A percentile compares a stretch with the other conserved stretches of the same genome.
Conservation (phyloP, 495 filamentous ascomycete species). For the Aspergillus diversus region DNA sequence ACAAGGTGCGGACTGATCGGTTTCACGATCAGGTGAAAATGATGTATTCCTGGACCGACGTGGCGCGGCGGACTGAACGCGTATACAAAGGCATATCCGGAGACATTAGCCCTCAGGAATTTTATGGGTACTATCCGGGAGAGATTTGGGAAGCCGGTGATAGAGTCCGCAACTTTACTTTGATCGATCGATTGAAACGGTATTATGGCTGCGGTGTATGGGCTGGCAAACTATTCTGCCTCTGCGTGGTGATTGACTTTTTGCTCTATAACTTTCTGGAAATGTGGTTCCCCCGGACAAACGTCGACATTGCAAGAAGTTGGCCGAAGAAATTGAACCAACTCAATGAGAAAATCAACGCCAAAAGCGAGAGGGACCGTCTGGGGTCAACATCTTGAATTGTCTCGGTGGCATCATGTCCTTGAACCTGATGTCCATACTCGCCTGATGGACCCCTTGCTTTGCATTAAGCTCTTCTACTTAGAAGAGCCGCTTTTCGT, state of each 20-base stretch:
- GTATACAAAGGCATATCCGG: constrained; percentile 93
- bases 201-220: constrained; percentile 99
- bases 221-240: constrained; percentile 95
- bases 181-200: constrained; percentile 91
- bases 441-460: neutral
- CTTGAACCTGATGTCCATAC: neutral
- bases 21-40: constrained; percentile 96
- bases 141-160: constrained; percentile 70
- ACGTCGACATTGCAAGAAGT: constrained; percentile 84
- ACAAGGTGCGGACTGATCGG: constrained; percentile 83
- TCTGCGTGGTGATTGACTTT: constrained; percentile 94
- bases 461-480: neutral
- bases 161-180: constrained; percentile 78
- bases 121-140: constrained; percentile 75
- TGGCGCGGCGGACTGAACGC: constrained; percentile 87
- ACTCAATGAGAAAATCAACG: constrained; percentile 14
- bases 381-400: constrained; percentile 20
- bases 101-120: constrained; percentile 79
- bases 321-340: constrained; percentile 77
- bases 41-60: constrained; percentile 98
- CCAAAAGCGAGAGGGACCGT: constrained; percentile 17
- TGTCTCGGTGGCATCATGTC: neutral
- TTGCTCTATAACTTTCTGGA: constrained; percentile 85
- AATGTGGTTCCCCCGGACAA: constrained; percentile 78
- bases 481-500: too few species aligned